These are phyloP conservation scores for Bacterosira constricta DNA, from an alignment of 108 stramenopile genomes.

Conservation along the genomic window DNA sequence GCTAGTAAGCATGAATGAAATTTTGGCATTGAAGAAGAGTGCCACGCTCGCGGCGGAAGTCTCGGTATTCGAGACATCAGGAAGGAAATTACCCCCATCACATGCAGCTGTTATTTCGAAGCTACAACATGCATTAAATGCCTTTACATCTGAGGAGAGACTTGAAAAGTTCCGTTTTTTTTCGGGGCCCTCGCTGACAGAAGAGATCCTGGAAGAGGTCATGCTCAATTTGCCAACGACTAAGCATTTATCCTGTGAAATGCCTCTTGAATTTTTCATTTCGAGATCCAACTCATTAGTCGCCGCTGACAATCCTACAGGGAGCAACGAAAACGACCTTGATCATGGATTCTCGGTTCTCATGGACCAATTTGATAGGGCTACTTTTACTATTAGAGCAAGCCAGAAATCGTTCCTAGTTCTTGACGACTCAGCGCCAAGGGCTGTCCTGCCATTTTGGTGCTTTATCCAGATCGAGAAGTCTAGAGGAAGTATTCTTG, in stretches of 20 bases:
- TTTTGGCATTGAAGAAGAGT: constrained; percentile 49
- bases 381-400: constrained; percentile 22
- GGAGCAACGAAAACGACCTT: constrained; percentile 57
- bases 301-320: constrained; percentile 56
- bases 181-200: constrained; percentile 40
- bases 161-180: constrained; percentile 60
- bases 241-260: constrained; percentile 46
- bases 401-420: constrained; percentile 26
- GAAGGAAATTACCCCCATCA: not conserved
- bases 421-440: constrained; percentile 16
- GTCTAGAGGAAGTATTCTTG: constrained; percentile 41
- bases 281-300: constrained; percentile 62
- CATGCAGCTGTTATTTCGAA: constrained; percentile 51
- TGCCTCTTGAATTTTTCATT: constrained; percentile 64
- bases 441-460: constrained; percentile 53
- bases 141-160: constrained; percentile 68
- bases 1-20: constrained; percentile 24
- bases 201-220: constrained; percentile 52
- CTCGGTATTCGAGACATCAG: constrained; percentile 36
- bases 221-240: constrained; percentile 61
- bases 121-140: constrained; percentile 50
- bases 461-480: constrained; percentile 59
- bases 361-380: constrained; percentile 19
- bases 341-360: constrained; percentile 55
- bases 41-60: constrained; percentile 52